Evolutionary conservation across 2,329 filamentous ascomycete species (phyloP).

Genomic region (Beauveria pseudobassiana): DNA sequence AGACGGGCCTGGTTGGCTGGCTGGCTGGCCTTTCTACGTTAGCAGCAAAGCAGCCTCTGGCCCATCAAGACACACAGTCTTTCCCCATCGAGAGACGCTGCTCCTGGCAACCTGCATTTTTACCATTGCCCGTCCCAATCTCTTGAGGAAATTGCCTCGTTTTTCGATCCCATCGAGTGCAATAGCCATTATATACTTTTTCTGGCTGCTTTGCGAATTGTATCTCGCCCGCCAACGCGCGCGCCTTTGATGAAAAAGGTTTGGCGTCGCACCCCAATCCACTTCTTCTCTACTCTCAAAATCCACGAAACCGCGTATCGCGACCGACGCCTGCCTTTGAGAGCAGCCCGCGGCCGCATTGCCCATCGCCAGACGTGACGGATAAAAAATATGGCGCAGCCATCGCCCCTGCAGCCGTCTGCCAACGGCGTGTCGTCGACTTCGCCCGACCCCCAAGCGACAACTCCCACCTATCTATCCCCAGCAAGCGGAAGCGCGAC

Average conservation of each 20-base stretch:
- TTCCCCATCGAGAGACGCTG: slow-evolving; percentile 20
- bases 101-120: slow-evolving; percentile 7
- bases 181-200: slow-evolving; percentile 8
- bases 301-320: slow-evolving; percentile 29
- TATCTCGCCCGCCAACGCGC: slow-evolving; percentile 12
- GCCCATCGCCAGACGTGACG: slow-evolving; percentile 17
- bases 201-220: slow-evolving; percentile 5
- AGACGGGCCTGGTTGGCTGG: slow-evolving; percentile 15
- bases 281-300: slow-evolving; percentile 16
- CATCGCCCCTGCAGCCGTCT: slow-evolving; percentile 21
- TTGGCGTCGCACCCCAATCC: slow-evolving; percentile 32
- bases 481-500: slow-evolving; percentile 54
- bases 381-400: slow-evolving; percentile 32
- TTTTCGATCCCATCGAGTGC: slow-evolving; percentile 19
- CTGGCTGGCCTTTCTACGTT: slow-evolving; percentile 19
- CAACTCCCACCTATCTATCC: slow-evolving; percentile 25
- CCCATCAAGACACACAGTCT: slow-evolving; percentile 31
- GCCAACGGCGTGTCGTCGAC: slow-evolving; percentile 32
- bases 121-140: slow-evolving; percentile 7
- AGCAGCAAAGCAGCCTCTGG: slow-evolving; percentile 15
- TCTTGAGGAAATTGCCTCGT: slow-evolving; percentile 17
- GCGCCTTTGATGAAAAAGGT: slow-evolving; percentile 29
- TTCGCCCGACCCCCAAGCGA: slow-evolving; percentile 24
- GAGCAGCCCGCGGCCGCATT: background rate
- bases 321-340: slow-evolving; percentile 17